phyloP scores from a whole-genome alignment of 73 alveolate genomes.

The Paramecium tetraurelia region DNA sequence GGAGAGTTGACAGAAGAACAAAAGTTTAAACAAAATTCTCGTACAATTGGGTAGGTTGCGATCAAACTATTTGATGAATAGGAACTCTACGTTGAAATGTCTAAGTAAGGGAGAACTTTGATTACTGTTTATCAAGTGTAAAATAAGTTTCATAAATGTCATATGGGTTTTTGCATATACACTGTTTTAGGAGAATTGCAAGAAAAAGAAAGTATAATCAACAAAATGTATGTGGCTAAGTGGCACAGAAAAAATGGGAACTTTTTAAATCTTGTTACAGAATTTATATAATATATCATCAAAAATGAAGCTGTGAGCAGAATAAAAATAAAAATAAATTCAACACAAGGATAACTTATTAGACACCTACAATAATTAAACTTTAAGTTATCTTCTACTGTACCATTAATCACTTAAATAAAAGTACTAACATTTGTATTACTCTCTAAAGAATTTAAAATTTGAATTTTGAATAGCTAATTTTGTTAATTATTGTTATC shows the following conservation, averaged over 20 bases:
- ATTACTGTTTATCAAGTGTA: background rate
- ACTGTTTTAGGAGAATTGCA: background rate
- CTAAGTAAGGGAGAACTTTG: background rate
- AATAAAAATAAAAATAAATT: background rate
- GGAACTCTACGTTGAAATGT: background rate
- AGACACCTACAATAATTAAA: background rate
- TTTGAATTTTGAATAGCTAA: background rate
- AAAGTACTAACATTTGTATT: background rate
- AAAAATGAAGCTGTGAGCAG: background rate
- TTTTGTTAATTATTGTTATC: background rate
- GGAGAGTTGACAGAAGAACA: constrained; percentile 43
- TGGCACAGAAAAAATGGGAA: constrained; percentile 46
- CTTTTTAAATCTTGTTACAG: background rate
- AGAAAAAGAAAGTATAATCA: background rate
- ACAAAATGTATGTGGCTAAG: constrained; percentile 20
- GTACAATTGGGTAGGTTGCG: constrained; percentile 1
- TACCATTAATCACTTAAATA: background rate
- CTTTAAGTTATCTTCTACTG: background rate
- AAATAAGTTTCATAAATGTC: constrained; percentile 41
- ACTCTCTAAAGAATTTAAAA: background rate
- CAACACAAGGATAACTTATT: background rate
- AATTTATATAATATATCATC: background rate
- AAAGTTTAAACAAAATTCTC: constrained; percentile 10
- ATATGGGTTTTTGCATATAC: background rate
- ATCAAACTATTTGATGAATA: background rate